Percentiles rank a stretch among this genome's conserved stretches.
Conservation (phyloP, 768 basidiomycete species). For the Guyanaporus albipodus region DNA sequence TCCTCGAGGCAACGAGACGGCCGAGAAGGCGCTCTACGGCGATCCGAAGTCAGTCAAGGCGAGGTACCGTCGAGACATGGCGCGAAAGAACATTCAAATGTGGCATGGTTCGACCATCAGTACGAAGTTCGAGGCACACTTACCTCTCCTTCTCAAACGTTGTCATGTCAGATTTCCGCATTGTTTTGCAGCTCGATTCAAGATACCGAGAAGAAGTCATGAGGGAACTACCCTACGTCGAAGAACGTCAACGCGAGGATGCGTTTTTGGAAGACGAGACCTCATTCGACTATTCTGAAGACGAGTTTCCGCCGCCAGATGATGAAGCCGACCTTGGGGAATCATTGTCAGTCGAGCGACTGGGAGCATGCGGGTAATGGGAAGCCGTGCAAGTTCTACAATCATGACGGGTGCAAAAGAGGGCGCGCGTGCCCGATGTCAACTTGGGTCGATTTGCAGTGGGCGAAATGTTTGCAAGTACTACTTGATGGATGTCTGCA, state of each 20-base stretch:
- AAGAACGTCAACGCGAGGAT: conserved; percentile 1
- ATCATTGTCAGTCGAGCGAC: conserved; percentile 48
- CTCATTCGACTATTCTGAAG: not conserved
- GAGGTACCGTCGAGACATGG: conserved; percentile 32
- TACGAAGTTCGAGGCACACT: no score
- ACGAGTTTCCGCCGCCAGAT: conserved; percentile 10
- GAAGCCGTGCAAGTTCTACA: conserved; percentile 50
- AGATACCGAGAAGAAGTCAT: conserved; percentile 10
- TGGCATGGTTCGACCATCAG: conserved; percentile 16
- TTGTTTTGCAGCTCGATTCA: conserved; percentile 25
- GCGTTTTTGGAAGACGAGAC: not conserved
- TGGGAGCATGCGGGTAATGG: conserved; percentile 47
- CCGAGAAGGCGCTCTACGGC: conserved; percentile 21
- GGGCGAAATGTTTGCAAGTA: conserved; percentile 45
- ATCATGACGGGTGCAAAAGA: conserved; percentile 44
- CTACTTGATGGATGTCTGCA: conserved; percentile 37
- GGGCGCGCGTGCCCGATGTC: conserved; percentile 34
- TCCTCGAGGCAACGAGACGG: conserved; percentile 23
- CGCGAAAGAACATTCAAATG: conserved; percentile 23
- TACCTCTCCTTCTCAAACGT: not conserved
- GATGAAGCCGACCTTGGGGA: conserved; percentile 34
- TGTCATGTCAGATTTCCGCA: conserved; percentile 22
- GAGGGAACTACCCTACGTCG: not conserved
- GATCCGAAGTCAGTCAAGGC: conserved; percentile 33
- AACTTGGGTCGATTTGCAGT: conserved; percentile 25